Evolutionary conservation across 768 basidiomycete species (phyloP).

Genomic region (Lanmaoa pseudosensibilis): DNA sequence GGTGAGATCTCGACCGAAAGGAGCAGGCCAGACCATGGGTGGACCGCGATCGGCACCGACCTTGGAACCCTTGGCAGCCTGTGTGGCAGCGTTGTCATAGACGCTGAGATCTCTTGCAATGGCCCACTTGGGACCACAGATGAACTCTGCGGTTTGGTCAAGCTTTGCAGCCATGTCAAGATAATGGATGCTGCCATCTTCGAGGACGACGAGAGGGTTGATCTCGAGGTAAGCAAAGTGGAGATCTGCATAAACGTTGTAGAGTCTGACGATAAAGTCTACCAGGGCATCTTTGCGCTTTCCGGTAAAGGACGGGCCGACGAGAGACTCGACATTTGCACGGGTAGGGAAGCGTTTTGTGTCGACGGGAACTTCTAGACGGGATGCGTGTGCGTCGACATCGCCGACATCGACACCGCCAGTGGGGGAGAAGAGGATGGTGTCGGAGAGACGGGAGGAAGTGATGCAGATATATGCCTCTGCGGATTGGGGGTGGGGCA

Average conservation of each 20-base stretch:
- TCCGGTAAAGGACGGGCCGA: conserved; percentile 72
- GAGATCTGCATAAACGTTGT: conserved; percentile 97
- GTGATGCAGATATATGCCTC: conserved; percentile 99
- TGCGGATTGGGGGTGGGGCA: conserved; percentile 89
- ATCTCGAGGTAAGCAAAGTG: conserved; percentile 99
- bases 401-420: conserved; percentile 99
- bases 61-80: conserved; percentile 41
- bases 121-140: conserved; percentile 98
- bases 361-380: conserved; percentile 76
- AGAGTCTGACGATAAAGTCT: conserved; percentile 93
- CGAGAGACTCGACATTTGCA: conserved; percentile 74
- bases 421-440: conserved; percentile 98
- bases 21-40: conserved; percentile 95
- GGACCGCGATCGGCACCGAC: conserved; percentile 91
- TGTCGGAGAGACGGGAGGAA: conserved; percentile 90
- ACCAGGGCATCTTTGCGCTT: conserved; percentile 88
- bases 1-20: conserved; percentile 96
- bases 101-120: conserved; percentile 88
- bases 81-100: conserved; percentile 50
- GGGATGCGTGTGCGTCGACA: conserved; percentile 95
- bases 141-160: conserved; percentile 97
- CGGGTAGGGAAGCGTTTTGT: conserved; percentile 75
- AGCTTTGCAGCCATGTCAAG: conserved; percentile 99
- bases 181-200: conserved; percentile 81
- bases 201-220: conserved; percentile 95